Percentiles rank a stretch among this genome's conserved stretches.
Conservation (phyloP, 805 yeast genomes). For the Zygosaccharomyces siamensis region DNA sequence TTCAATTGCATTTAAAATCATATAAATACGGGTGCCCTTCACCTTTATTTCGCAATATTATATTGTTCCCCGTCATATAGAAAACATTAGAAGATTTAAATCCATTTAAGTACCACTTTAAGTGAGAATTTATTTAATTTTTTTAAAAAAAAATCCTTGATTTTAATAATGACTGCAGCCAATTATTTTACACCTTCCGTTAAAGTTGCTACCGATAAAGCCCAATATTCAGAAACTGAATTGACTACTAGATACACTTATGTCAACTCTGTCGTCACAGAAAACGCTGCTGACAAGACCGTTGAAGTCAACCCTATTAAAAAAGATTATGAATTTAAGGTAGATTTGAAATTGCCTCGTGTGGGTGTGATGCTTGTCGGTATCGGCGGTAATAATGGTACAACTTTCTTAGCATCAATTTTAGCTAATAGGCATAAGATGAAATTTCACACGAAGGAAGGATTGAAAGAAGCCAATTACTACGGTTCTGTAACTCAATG, state of each 20-base stretch:
- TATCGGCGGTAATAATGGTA: conserved; percentile 94
- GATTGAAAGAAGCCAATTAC: conserved; percentile 72
- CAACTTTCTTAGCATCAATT: conserved; percentile 80
- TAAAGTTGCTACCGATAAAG: conserved; percentile 51
- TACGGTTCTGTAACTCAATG: conserved; percentile 94
- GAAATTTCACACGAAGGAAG: conserved; percentile 74
- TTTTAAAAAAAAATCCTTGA: not conserved
- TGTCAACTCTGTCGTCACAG: conserved; percentile 65
- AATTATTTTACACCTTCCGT: conserved; percentile 26
- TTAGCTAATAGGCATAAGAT: conserved; percentile 80
- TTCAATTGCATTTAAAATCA: not conserved
- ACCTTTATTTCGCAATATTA: not conserved
- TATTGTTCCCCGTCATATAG: not conserved
- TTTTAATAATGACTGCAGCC: conserved; percentile 9
- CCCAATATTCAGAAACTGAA: conserved; percentile 46
- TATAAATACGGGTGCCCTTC: conserved; percentile 2
- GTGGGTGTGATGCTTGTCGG: conserved; percentile 90
- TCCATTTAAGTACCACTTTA: not conserved
- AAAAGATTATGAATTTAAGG: conserved; percentile 77
- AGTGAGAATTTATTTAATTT: not conserved
- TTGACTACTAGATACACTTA: conserved; percentile 58
- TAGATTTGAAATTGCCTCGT: conserved; percentile 75
- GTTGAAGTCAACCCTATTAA: conserved; percentile 65
- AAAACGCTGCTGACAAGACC: conserved; percentile 43
- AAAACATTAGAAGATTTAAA: not conserved